Evolutionary conservation across 2,329 filamentous ascomycete species (phyloP), one percentile per base, ranked within the genome.

Genomic region (Epichloe amarillans): DNA sequence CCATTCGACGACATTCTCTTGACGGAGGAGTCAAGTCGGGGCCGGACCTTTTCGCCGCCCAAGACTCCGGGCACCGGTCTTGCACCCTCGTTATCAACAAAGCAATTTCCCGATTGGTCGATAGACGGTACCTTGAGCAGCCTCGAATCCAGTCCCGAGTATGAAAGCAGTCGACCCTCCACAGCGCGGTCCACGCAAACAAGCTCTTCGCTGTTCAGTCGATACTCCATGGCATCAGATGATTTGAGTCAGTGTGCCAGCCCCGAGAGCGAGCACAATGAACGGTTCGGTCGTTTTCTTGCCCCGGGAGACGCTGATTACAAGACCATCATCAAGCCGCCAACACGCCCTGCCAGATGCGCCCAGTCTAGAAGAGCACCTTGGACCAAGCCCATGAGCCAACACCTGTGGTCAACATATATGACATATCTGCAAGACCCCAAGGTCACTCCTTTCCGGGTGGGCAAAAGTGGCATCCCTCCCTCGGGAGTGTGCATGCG

Each of bases 341-440:
- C 40, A 3, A 11, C 23, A 23, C 58, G 39, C 48, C 56, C 47
- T 38, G 46, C 46, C 47, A 55, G 35, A 44, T 52, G 56, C 47
- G 55, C 57, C 23, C 69, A 67, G 50, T 58, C 65, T 36, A 68
- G 76, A 52, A 79, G 75, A 60, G 76, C 76, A 1, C 74, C 72
- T 0, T 84, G 82, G 82, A 83, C 80, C 4, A 76, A 75, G 54
- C 73, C 77, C 17, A 83, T 84, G 79, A 80, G 72, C 64, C 69
- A 76, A 12, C 82, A 85, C 57, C 65, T 85, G 10, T 85, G 82
- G 82, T 72, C 76, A 5, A 82, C 77, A 1, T 85, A 83, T 60
- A 67, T 76, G 52, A 67, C 81, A 49, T 85, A 84, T 57, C 67
- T 84, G 40, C 77, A 82, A 60, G 82, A 85, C 57, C 80, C 82